Evolutionary conservation across 495 filamentous ascomycete species (phyloP).

Genomic region (Annulohypoxylon bovei): DNA sequence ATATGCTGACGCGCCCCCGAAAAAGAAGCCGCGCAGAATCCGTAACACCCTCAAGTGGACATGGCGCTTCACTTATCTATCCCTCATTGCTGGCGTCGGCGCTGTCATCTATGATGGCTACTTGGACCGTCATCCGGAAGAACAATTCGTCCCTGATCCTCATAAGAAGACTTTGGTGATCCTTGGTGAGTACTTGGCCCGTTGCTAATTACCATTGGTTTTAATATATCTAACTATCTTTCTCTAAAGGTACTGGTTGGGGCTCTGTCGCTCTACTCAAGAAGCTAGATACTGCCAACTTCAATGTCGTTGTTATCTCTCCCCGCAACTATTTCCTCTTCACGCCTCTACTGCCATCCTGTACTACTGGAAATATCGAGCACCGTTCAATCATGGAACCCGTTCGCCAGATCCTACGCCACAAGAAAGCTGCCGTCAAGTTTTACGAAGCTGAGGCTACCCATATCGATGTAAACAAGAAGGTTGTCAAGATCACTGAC

Average conservation of each 20-base stretch:
- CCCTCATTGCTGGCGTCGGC: slow-evolving; percentile 70
- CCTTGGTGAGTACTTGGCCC: slow-evolving; percentile 71
- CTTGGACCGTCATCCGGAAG: slow-evolving; percentile 77
- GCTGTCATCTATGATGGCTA: slow-evolving; percentile 85
- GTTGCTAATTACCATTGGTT: slow-evolving; percentile 6
- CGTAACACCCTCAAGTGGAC: slow-evolving; percentile 56
- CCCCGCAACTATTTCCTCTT: slow-evolving; percentile 99
- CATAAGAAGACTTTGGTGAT: slow-evolving; percentile 97
- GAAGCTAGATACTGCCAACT: slow-evolving; percentile 97
- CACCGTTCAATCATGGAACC: slow-evolving; percentile 99
- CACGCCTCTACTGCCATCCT: slow-evolving; percentile 95
- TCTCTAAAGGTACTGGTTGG: slow-evolving; percentile 75
- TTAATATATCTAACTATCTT: slow-evolving; percentile 27
- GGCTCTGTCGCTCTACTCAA: slow-evolving; percentile 96
- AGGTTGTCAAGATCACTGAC: slow-evolving; percentile 87
- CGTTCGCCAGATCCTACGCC: slow-evolving; percentile 89
- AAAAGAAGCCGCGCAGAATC: slow-evolving; percentile 54
- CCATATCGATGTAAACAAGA: slow-evolving; percentile 93
- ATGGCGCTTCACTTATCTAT: slow-evolving; percentile 81
- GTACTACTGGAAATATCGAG: slow-evolving; percentile 96
- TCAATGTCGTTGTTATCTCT: slow-evolving; percentile 96
- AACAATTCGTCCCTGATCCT: slow-evolving; percentile 83
- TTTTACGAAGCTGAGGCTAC: slow-evolving; percentile 99
- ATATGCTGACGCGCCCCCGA: slow-evolving; percentile 50
- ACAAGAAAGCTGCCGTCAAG: slow-evolving; percentile 89